Evolutionary conservation across 257 asterid species (phyloP).

Genomic region (Paraleonurus japonicus): DNA sequence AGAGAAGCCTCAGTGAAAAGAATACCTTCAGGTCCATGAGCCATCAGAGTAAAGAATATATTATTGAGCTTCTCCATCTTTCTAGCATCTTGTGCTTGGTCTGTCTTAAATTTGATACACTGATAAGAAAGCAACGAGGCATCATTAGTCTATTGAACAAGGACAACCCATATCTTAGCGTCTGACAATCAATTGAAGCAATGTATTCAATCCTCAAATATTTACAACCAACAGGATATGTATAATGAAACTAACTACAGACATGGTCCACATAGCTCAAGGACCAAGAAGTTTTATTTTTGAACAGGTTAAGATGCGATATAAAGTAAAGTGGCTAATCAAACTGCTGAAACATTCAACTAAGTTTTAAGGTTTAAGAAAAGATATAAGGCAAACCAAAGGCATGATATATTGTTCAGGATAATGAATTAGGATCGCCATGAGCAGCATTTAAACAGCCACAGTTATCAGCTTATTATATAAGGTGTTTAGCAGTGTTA

Average conservation of each 20-base stretch:
- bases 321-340: background rate
- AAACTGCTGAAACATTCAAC: background rate
- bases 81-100: constrained; percentile 75
- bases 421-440: background rate
- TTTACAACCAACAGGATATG: background rate
- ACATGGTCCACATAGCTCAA: constrained; percentile 1
- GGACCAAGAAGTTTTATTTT: background rate
- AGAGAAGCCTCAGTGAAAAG: constrained; percentile 10
- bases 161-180: background rate
- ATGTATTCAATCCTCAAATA: background rate
- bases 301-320: background rate
- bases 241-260: background rate
- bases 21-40: constrained; percentile 70
- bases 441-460: background rate
- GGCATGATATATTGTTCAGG: background rate
- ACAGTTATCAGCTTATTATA: background rate
- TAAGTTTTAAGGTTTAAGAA: background rate
- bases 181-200: background rate
- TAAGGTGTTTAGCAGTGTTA: background rate
- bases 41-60: constrained; percentile 69
- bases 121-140: constrained; percentile 26
- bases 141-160: background rate
- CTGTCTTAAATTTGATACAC: constrained; percentile 76
- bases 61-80: constrained; percentile 70
- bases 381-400: background rate